phyloP scores from a whole-genome alignment of 805 yeast genomes.

The Cyberlindnera maritima region DNA sequence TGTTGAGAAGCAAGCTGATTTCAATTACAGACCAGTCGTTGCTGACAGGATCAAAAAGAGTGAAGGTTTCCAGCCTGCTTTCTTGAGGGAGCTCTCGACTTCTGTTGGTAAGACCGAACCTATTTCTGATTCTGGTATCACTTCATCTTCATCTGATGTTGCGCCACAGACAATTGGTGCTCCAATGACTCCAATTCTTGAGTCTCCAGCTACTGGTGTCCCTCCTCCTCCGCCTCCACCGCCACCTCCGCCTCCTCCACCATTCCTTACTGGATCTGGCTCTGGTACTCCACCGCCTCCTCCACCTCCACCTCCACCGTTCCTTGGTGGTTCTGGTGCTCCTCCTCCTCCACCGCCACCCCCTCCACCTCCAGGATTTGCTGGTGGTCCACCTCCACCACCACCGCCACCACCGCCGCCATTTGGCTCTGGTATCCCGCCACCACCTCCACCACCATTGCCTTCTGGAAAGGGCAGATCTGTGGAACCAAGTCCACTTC shows the following conservation, averaged over 20 bases:
- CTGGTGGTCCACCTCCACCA: slow-evolving; percentile 16
- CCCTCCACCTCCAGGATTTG: slow-evolving; percentile 14
- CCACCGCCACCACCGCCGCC: slow-evolving; percentile 23
- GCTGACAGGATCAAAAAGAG: slow-evolving; percentile 33
- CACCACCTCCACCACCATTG: slow-evolving; percentile 17
- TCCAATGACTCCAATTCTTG: slow-evolving; percentile 20
- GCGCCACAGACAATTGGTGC: slow-evolving; percentile 18
- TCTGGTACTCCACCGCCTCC: not conserved
- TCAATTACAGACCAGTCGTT: slow-evolving; percentile 21
- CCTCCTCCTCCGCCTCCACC: slow-evolving; percentile 35
- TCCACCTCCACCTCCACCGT: slow-evolving; percentile 28
- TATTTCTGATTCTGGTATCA: slow-evolving; percentile 9
- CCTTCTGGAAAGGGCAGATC: slow-evolving; percentile 17
- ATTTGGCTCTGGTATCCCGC: slow-evolving; percentile 6
- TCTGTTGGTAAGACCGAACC: slow-evolving; percentile 43
- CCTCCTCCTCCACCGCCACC: slow-evolving; percentile 20
- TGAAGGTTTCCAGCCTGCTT: slow-evolving; percentile 42
- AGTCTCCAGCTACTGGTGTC: slow-evolving; percentile 32
- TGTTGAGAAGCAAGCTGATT: slow-evolving; percentile 18
- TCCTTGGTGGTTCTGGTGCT: slow-evolving; percentile 1
- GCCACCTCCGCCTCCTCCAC: not conserved
- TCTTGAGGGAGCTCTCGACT: slow-evolving; percentile 50
- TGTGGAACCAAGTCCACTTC: slow-evolving; percentile 20
- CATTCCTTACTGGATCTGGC: not conserved
- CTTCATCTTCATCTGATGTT: slow-evolving; percentile 10